Evolutionary conservation across 2,329 filamentous ascomycete species (phyloP).

Genomic region (Trichoderma hamatum): DNA sequence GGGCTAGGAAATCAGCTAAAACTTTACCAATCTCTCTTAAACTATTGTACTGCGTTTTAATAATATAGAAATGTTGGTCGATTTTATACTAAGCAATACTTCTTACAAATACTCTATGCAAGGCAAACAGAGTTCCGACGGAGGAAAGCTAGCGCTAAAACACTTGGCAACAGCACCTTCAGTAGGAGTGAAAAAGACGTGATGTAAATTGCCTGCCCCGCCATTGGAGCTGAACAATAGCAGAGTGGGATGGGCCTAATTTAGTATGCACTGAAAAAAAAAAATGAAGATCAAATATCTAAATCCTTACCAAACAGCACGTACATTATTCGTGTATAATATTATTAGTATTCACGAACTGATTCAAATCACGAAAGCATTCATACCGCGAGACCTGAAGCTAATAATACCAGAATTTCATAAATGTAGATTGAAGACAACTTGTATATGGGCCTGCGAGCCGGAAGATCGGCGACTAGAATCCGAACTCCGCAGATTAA

Average conservation of each 20-base stretch:
- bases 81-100: not conserved
- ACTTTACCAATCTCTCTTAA: too few species aligned
- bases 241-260: not conserved
- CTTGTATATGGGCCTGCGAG: not conserved
- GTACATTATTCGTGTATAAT: not conserved
- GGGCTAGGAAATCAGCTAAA: not conserved
- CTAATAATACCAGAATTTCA: not conserved
- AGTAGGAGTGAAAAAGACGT: too few species aligned
- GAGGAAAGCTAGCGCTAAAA: not conserved
- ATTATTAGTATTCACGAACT: not conserved
- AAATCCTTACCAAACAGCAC: not conserved
- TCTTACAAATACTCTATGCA: not conserved
- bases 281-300: not conserved
- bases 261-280: not conserved
- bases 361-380: not conserved
- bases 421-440: not conserved
- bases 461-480: not conserved
- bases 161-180: not conserved
- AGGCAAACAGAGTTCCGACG: not conserved
- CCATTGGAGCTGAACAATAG: not conserved
- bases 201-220: too few species aligned
- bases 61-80: not conserved
- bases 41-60: too few species aligned
- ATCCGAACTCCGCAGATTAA: not conserved
- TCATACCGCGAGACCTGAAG: not conserved